Evolutionary conservation across 352 stramenopile genomes (phyloP), one percentile per base, ranked within the genome.

Genomic region (Globisporangium splendens): DNA sequence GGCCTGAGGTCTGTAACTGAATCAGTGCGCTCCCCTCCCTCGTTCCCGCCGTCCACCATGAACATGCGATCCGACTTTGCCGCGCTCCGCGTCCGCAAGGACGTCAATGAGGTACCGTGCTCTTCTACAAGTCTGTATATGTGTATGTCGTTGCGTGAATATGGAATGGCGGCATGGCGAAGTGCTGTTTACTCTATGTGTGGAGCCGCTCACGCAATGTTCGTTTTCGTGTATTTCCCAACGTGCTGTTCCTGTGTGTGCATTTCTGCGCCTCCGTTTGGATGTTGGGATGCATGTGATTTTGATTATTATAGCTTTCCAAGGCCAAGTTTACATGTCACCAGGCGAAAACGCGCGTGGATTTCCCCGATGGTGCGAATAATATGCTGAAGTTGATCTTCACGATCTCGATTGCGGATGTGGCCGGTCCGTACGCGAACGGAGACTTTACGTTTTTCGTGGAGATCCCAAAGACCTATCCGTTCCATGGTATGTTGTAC

Each of bases 101-200:
- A 95, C 53, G 77, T 95, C 17, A 95, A 93, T 51, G 85, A 95
- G 72, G 85, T 93, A 48, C n/a, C n/a, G n/a, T n/a, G n/a, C n/a
- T n/a, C n/a, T n/a, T n/a, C n/a, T n/a, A n/a, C n/a, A n/a, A n/a
- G n/a, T n/a, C n/a, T n/a, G n/a, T n/a, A n/a, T n/a, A n/a, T n/a
- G 15, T 63, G 20, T 43, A 22, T 43, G 35, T 56, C 6, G 2
- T 31, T 15, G 33, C 17, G 1, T 55, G 15, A 14, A 18, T 21
- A n/a, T n/a, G n/a, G n/a, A n/a, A n/a, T n/a, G n/a, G n/a, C n/a
- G n/a, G n/a, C n/a, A n/a, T n/a, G n/a, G n/a, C n/a, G n/a, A n/a
- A n/a, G n/a, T n/a, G n/a, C n/a, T n/a, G n/a, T n/a, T n/a, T n/a
- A n/a, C n/a, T n/a, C n/a, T n/a, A n/a, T n/a, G n/a, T n/a, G n/a